phyloP scores from a whole-genome alignment of 2,329 filamentous ascomycete species.

The Venturia aucupariae region DNA sequence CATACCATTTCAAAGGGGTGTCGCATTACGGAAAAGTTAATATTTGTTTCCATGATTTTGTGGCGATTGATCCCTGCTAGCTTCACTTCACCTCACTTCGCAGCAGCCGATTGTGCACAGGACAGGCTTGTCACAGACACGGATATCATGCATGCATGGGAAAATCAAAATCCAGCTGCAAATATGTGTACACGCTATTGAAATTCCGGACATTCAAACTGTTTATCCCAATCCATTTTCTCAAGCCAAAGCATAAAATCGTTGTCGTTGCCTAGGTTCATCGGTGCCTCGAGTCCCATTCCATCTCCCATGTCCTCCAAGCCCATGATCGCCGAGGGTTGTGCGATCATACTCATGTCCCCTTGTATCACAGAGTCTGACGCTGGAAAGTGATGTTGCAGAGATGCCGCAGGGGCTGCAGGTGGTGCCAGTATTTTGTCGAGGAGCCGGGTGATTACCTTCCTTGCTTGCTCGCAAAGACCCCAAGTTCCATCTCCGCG shows the following conservation, averaged over 20 bases:
- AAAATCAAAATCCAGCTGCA: not conserved
- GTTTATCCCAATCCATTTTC: constrained; percentile 34
- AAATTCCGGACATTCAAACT: constrained; percentile 13
- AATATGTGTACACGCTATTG: not conserved
- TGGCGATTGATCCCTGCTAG: too few species aligned
- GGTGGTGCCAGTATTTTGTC: constrained; percentile 32
- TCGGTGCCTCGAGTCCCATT: constrained; percentile 26
- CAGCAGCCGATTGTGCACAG: too few species aligned
- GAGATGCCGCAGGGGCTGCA: not conserved
- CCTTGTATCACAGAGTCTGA: not conserved
- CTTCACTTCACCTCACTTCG: too few species aligned
- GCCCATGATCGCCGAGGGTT: constrained; percentile 9
- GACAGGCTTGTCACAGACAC: too few species aligned
- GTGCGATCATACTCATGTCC: not conserved
- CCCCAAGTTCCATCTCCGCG: constrained; percentile 30
- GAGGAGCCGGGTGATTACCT: constrained; percentile 33
- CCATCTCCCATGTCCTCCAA: constrained; percentile 14
- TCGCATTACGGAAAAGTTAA: too few species aligned
- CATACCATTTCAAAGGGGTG: too few species aligned
- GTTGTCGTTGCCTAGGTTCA: constrained; percentile 30
- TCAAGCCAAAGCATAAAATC: constrained; percentile 38
- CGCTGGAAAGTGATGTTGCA: not conserved
- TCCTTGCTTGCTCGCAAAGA: constrained; percentile 33
- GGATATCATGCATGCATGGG: too few species aligned
- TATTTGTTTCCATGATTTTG: too few species aligned